Base-by-base conservation (phyloP, 345 rosid species). In the Syzygium aqueum region DNA sequence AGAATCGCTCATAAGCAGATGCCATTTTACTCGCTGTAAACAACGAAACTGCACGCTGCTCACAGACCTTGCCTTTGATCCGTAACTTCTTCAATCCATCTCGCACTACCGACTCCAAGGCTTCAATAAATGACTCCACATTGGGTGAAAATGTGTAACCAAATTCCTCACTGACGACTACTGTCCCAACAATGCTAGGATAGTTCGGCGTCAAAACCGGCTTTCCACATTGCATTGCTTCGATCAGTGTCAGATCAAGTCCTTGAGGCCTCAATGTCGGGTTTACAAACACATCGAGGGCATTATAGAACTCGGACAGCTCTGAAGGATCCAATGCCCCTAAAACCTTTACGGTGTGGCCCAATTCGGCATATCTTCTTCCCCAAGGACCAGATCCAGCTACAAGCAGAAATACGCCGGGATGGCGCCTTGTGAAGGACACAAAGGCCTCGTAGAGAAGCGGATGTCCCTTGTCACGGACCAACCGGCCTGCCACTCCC, bases 381-480 rank as follows among this genome's bases (percentile, higher is more conserved):
- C 91, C 95, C 96, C 98, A 94, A 25, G 96, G 98, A 56, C 98
- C 99, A 43, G 96, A 91, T 17, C 96, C 99, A 28, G 95, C 96
- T 12, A 96, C 97, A 14, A 96, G 89, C 7, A 94, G 87, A 53
- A 77, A 92, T 4, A 93, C 92, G 52, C 89, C 89, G 0, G 94
- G 93, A 85, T 93, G 86, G 10, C 52, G 85, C 88, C 87, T 89
- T 12, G 77, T 61, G 78, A 95, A 88, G 86, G 85, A 54, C 4
- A 93, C 90, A 54, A 96, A 92, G 30, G 96, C 95, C 90, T 95
- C 93, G 3, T 92, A 87, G 15, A 94, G 91, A 57, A 95, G 92
- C 3, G 95, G 96, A 86, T 95, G 99, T 27, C 98, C 98, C 86
- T 95, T 95, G 89, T 95, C 98, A 85, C 94, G 90, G 84, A 95